Evolutionary conservation across 2,329 filamentous ascomycete genomes (phyloP), one percentile per base, ranked within the genome.

Genomic region (Penicillium concentricum): DNA sequence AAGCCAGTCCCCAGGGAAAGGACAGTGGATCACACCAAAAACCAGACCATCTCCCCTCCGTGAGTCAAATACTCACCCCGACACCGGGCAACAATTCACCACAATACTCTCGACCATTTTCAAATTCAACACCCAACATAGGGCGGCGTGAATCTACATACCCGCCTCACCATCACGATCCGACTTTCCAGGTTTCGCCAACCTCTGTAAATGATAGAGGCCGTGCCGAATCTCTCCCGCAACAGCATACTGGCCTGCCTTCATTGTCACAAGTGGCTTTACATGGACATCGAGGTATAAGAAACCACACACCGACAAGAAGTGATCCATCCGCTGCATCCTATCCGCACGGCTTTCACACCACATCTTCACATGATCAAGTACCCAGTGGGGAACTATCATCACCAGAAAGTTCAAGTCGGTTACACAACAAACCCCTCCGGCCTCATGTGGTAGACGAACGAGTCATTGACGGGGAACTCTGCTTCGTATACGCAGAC

Each of bases 401-500:
- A 37, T 64, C 65, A 12, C 62, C 54, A 22, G 60, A 59, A 47
- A 61, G 42, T 32, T 52, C 46, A 35, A 60, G 34, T 18, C 58
- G 59, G 55, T 42, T 57, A 15, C 52, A 56, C 18, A 60, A 56
- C 43, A 52, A 61, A 3, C 60, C 63, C 30, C 61, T 65, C n/a
- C 66, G 67, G 30, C 67, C 69, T 26, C 69, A 72, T 46, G 69
- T 78, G 12, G 67, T 79, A 15, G 73, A 76, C 47, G 77, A 79
- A 58, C 68, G 71, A 37, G 70, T 73, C 24, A 67, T 94, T 4
- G 85, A 88, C 0, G 90, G 90, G 9, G 89, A 94, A 2, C 73
- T 89, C 67, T 94, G 90, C 76, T 94, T 91, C 70, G 87, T 94
- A 60, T 94, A 94, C 70, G 90, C 93, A 61, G 91, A 95, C 69